These are phyloP conservation scores for Dunaliella primolecta DNA, from an alignment of 139 green algal genomes.

Conservation along the genomic window DNA sequence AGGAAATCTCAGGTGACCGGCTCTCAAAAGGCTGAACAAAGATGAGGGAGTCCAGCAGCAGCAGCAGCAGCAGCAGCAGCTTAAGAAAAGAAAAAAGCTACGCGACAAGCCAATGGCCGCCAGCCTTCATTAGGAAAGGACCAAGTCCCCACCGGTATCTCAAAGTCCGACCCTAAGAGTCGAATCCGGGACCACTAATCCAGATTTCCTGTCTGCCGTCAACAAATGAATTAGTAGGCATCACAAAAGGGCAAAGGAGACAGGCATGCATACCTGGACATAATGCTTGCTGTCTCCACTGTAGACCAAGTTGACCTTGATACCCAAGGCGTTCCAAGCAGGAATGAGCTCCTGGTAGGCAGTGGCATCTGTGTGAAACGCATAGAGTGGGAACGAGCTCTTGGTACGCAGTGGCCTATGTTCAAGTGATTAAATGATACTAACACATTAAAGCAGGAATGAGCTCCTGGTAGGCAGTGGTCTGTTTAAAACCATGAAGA, in stretches of 20 bases:
- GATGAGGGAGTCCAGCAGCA: neutral
- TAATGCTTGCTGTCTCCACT: conserved; percentile 49
- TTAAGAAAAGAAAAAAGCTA: too few species aligned
- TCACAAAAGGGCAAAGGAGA: too few species aligned
- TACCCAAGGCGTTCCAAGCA: conserved; percentile 61
- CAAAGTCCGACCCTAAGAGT: too few species aligned
- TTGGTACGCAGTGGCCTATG: conserved; percentile 29
- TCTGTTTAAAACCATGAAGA: neutral
- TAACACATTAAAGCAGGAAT: conserved; percentile 40
- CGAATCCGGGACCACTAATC: too few species aligned
- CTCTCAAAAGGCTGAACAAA: too few species aligned
- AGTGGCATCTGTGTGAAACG: neutral
- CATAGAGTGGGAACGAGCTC: too few species aligned
- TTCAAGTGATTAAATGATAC: neutral
- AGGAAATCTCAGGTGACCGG: too few species aligned
- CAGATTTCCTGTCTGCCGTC: too few species aligned
- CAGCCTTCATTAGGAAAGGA: too few species aligned
- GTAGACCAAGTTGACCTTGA: conserved; percentile 59
- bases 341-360: conserved; percentile 41
- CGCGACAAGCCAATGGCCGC: too few species aligned
- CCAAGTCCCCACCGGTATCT: too few species aligned
- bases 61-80: neutral
- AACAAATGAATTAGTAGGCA: too few species aligned
- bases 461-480: conserved; percentile 29
- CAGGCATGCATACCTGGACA: conserved; percentile 27